Evolutionary conservation across 805 yeast species (phyloP), one percentile per base, ranked within the genome.

Genomic region (Candida oleophila): DNA sequence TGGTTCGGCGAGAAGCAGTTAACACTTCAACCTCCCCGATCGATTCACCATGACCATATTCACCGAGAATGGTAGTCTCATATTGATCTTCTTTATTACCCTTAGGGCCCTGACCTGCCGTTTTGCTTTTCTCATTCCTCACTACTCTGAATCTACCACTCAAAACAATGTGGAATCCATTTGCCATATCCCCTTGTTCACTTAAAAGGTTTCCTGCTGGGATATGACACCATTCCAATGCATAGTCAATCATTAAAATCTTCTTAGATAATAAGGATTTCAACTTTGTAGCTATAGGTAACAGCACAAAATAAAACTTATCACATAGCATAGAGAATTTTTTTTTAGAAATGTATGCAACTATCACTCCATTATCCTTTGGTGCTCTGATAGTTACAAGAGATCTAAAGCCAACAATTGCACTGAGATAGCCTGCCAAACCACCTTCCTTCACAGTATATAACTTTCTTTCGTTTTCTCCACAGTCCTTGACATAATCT

Each of bases 11-110:
- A 9, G 85, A 77, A 11, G 89, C 89, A 0, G 96, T 89, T 50
- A 92, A 73, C 2, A 92, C 97, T 63, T 92, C 99, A 7, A 94
- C 85, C 65, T 92, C 98, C 3, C 98, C 99, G 49, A 94, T 78
- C 36, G 96, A 87, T 55, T 89, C 95, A 4, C 97, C 97, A 62
- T 90, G 96, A 1, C 97, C 96, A 57, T 82, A 84, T 60, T 92
- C 99, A 2, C 86, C 87, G 14, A 83, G 55, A 1, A 82, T 43
- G 11, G 20, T 33, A 22, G 43, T 19, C 2, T 49, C 46, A n/a
- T 60, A 63, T 22, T 62, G 68, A 34, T 59, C 57, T 4, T 36
- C 22, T 16, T 60, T 52, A 37, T 44, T 58, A 22, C 46, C 40
- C 33, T 48, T 46, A 18, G 35, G 37, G 34, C 46, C 53, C 19